phyloP scores from a whole-genome alignment of 2,329 filamentous ascomycete genomes.

The Ceratocystis destructans region DNA sequence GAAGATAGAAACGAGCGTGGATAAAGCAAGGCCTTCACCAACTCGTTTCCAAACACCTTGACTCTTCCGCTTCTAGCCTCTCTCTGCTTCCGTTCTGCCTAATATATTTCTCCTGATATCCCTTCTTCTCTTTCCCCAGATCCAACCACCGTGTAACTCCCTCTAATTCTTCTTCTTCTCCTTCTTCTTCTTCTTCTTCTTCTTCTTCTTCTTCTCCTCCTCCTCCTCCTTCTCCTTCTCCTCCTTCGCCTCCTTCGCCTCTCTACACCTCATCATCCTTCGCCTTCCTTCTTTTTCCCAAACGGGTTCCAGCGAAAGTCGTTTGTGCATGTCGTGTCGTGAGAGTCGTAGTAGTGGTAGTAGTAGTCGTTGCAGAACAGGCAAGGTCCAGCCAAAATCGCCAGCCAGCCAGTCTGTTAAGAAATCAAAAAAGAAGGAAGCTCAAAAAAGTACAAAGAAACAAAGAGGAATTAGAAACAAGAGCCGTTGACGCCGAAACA shows the following conservation, averaged over 20 bases:
- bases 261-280: constrained; percentile 3
- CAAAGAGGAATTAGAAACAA: constrained; percentile 21
- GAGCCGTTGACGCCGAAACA: constrained; percentile 12
- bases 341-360: constrained; percentile 10
- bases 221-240: background rate
- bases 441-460: constrained; percentile 14
- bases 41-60: background rate
- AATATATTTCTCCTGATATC: constrained; percentile 1
- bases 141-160: background rate
- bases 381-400: background rate
- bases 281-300: constrained; percentile 8
- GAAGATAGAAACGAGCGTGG: background rate
- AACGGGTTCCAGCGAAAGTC: constrained; percentile 10
- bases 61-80: constrained; percentile 10
- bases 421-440: background rate
- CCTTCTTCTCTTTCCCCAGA: constrained; percentile 2
- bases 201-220: background rate
- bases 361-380: background rate
- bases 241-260: background rate
- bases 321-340: constrained; percentile 11
- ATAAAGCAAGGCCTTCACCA: background rate
- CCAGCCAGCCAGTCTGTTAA: background rate
- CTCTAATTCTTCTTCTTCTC: background rate
- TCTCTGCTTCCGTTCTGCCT: constrained; percentile 7
- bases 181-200: background rate